Conservation (phyloP, 306 rosid species). For the Prunus mume region DNA sequence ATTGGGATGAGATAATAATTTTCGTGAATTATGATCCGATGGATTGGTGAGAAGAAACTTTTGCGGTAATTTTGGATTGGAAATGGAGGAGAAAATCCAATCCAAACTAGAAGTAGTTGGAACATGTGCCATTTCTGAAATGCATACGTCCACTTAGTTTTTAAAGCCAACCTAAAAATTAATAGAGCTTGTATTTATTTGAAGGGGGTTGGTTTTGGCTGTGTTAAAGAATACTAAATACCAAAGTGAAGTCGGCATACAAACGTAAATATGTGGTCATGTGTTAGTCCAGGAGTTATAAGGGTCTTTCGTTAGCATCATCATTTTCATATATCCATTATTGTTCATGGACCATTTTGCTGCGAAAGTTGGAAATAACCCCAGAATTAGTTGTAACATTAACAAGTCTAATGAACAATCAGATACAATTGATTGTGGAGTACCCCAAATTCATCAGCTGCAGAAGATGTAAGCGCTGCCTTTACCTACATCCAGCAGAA, state of each 20-base stretch:
- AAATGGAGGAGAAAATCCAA: background rate
- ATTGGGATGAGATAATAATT: background rate
- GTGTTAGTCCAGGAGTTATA: slow-evolving; percentile 19
- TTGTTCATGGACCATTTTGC: slow-evolving; percentile 5
- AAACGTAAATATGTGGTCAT: slow-evolving; percentile 19
- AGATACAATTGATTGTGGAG: slow-evolving; percentile 5
- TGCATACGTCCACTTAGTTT: slow-evolving; percentile 24
- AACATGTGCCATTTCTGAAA: slow-evolving; percentile 25
- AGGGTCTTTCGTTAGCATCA: slow-evolving; percentile 25
- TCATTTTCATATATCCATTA: slow-evolving; percentile 21
- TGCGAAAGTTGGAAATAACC: background rate
- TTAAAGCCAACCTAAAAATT: slow-evolving; percentile 29
- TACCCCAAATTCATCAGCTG: slow-evolving; percentile 3
- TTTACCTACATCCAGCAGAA: slow-evolving; percentile 48
- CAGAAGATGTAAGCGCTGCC: slow-evolving; percentile 37
- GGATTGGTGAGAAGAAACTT: no score
- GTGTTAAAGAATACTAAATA: background rate
- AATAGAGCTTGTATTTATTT: slow-evolving; percentile 24
- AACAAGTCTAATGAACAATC: background rate
- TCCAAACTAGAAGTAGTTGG: slow-evolving; percentile 29
- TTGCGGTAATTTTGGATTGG: background rate
- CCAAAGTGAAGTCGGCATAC: background rate
- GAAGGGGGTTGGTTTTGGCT: slow-evolving; percentile 18
- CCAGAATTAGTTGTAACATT: background rate
- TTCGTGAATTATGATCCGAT: background rate